Evolutionary conservation across 2,329 filamentous ascomycete species (phyloP).

Genomic region (Teratosphaeria pseudoeucalypti): DNA sequence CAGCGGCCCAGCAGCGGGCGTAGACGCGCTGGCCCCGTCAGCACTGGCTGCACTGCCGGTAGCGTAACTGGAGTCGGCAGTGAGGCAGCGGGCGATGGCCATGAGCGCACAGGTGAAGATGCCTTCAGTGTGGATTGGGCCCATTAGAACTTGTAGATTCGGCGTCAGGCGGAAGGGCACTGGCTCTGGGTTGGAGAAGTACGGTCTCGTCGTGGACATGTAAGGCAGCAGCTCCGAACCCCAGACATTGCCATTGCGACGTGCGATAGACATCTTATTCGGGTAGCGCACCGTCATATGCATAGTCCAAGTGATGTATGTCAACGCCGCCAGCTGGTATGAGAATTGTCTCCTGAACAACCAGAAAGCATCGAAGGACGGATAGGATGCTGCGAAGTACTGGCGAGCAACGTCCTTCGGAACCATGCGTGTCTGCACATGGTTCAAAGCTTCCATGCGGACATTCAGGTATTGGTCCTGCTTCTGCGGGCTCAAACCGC

Average conservation of each 20-base stretch:
- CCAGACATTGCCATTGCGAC: slow-evolving; percentile 87
- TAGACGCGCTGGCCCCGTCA: slow-evolving; percentile 11
- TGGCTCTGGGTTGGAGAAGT: slow-evolving; percentile 89
- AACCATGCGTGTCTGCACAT: slow-evolving; percentile 90
- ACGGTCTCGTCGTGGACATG: slow-evolving; percentile 72
- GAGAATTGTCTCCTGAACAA: slow-evolving; percentile 95
- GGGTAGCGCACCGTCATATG: slow-evolving; percentile 95
- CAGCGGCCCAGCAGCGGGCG: slow-evolving; percentile 1
- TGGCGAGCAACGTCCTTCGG: slow-evolving; percentile 71
- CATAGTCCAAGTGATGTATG: slow-evolving; percentile 98
- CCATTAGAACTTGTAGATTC: slow-evolving; percentile 92
- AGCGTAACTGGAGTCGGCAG: slow-evolving; percentile 50
- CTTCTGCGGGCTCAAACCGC: slow-evolving; percentile 53
- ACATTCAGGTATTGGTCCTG: slow-evolving; percentile 43
- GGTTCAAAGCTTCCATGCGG: slow-evolving; percentile 75
- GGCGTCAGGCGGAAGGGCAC: slow-evolving; percentile 96
- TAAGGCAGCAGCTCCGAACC: slow-evolving; percentile 86
- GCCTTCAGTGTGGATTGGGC: slow-evolving; percentile 87
- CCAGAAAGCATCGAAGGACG: slow-evolving; percentile 91
- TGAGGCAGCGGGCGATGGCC: slow-evolving; percentile 89
- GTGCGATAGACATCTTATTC: slow-evolving; percentile 86
- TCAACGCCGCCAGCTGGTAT: slow-evolving; percentile 87
- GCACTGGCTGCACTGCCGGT: slow-evolving; percentile 8
- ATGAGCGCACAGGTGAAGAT: slow-evolving; percentile 93
- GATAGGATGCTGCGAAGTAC: slow-evolving; percentile 82